Percentiles rank a stretch among this genome's conserved stretches.
Evolutionary conservation across 2,329 filamentous ascomycete species (phyloP).

Genomic region (Gliomastix tumulicola): DNA sequence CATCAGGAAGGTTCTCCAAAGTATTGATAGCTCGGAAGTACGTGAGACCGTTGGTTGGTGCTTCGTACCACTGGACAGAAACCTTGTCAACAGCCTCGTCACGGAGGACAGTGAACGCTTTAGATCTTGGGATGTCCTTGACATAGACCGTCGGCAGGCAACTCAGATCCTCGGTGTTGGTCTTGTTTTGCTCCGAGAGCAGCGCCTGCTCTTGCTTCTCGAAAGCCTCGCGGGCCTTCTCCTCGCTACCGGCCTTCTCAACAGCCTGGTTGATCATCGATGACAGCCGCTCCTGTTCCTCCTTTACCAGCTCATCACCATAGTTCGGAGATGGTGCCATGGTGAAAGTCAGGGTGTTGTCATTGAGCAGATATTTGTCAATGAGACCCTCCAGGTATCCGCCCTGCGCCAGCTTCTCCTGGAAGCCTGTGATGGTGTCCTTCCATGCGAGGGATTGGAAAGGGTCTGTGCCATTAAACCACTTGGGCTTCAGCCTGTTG

Average conservation of each 20-base stretch:
- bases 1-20: conserved; percentile 72
- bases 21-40: conserved; percentile 89
- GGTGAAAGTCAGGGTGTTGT: conserved; percentile 83
- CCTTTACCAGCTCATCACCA: conserved; percentile 63
- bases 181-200: conserved; percentile 74
- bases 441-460: conserved; percentile 92
- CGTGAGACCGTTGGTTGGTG: conserved; percentile 89
- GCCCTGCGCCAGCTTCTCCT: conserved; percentile 65
- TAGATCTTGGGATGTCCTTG: conserved; percentile 76
- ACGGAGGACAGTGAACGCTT: conserved; percentile 51
- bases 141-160: conserved; percentile 85
- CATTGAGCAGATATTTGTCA: conserved; percentile 84
- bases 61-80: conserved; percentile 82
- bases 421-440: conserved; percentile 77
- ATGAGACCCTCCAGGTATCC: conserved; percentile 79
- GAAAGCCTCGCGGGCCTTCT: conserved; percentile 64
- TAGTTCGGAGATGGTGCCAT: conserved; percentile 83
- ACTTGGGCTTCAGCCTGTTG: conserved; percentile 80
- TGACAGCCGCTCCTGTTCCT: conserved; percentile 70
- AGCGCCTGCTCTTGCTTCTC: conserved; percentile 74
- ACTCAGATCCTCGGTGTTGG: conserved; percentile 76
- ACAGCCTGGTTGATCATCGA: conserved; percentile 66
- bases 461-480: conserved; percentile 93
- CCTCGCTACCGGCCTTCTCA: conserved; percentile 60
- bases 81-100: conserved; percentile 61